phyloP scores from a whole-genome alignment of 768 basidiomycete species.

The Lactarius trivialis region DNA sequence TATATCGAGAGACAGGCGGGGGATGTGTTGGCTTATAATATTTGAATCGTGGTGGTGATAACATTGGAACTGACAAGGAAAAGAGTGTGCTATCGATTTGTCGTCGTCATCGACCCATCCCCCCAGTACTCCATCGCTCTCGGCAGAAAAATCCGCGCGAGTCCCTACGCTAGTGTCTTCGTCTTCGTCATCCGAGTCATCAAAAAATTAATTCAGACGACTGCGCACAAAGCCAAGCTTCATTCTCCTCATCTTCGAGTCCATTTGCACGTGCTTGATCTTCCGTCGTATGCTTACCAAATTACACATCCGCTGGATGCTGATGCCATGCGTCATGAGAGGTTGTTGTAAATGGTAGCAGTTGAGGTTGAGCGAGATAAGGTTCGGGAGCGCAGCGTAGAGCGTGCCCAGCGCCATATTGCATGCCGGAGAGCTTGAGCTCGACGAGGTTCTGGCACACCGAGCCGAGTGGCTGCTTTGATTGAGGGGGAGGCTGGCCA shows the following conservation, averaged over 20 bases:
- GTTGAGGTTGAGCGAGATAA: slow-evolving; percentile 41
- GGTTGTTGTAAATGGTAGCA: slow-evolving; percentile 32
- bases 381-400: slow-evolving; percentile 41
- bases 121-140: slow-evolving; percentile 20
- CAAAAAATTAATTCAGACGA: slow-evolving; percentile 51
- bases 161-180: no score
- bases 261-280: slow-evolving; percentile 41
- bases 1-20: not conserved
- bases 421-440: slow-evolving; percentile 48
- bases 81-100: not conserved
- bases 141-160: no score
- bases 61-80: not conserved
- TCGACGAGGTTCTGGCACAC: slow-evolving; percentile 44
- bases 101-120: slow-evolving; percentile 6
- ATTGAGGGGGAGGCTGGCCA: slow-evolving; percentile 36
- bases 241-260: slow-evolving; percentile 39
- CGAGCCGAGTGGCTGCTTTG: slow-evolving; percentile 31
- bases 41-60: no score
- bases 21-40: slow-evolving; percentile 2
- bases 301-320: slow-evolving; percentile 36
- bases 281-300: slow-evolving; percentile 44
- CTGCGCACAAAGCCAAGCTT: slow-evolving; percentile 46
- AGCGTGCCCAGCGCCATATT: slow-evolving; percentile 34
- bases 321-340: slow-evolving; percentile 41
- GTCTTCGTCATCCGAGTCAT: slow-evolving; percentile 45